Evolutionary conservation across 1,139 yeast genomes (phyloP), one percentile per base, ranked within the genome.

Genomic region (Hyphopichia burtonii): DNA sequence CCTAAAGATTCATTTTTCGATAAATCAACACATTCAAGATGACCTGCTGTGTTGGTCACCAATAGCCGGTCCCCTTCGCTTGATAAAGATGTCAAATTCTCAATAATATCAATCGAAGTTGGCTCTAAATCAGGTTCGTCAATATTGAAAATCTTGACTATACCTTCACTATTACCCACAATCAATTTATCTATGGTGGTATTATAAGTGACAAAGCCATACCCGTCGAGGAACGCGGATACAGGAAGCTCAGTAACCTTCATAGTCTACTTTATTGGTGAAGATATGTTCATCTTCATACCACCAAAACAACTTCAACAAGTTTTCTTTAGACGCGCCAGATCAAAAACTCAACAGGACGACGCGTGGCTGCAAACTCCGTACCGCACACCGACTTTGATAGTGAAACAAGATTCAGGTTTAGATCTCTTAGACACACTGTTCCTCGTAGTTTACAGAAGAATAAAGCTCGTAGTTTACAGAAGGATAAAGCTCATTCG

Each of bases 71-170:
- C 49, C 4, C 57, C 58, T 38, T 58, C 53, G 15, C 52, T 46
- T 2, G 64, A 44, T 12, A 71, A 39, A 1, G 68, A 56, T 1
- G 78, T 71, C 42, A 71, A 49, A 47, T 71, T 70, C 22, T 75
- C 79, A 12, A 66, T 46, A 14, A 76, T 70, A 50, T 80, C 83
- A n/a, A 78, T 54, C 16, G 82, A 68, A 9, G 63, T 71, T 4
- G 86, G 86, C 53, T 80, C 84, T 40, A 71, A 61, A 39, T 78
- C 79, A 3, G 76, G 68, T 19, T 74, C 68, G 15, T 61, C 58
- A 17, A 69, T 54, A 42, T 71, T 59, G 53, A 77, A 78, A n/a
- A 78, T 60, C 53, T 80, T 80, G 37, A 78, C 58, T 3, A 80
- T 56, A 5, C 83, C 82, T 28, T 63, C 66, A 38, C 78, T 65